A percentile compares a stretch with the other conserved stretches of the same genome.
Evolutionary conservation across 148 eudicot species (phyloP).

Genomic region (Fagopyrum tataricum): DNA sequence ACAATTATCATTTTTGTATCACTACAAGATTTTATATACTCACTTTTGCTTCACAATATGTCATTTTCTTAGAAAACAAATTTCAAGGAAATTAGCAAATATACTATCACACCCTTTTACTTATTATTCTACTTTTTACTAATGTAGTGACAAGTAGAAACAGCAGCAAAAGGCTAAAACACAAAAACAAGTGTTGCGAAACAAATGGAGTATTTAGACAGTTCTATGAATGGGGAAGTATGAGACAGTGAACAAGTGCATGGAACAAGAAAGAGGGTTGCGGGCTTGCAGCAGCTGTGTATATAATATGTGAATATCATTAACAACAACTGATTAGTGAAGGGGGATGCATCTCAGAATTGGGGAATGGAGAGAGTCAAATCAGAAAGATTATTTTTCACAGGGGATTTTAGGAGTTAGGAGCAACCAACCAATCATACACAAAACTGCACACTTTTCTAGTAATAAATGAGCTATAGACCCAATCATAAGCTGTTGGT

Average conservation of each 20-base stretch:
- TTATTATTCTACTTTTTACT: too few species aligned
- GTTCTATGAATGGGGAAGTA: neutral
- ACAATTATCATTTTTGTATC: too few species aligned
- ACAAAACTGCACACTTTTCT: conserved; percentile 4
- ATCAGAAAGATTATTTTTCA: neutral
- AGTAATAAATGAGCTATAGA: neutral
- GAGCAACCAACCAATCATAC: conserved; percentile 3
- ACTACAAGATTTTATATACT: too few species aligned
- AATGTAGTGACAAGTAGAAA: too few species aligned
- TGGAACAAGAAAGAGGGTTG: neutral
- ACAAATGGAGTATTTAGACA: neutral
- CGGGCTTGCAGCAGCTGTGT: too few species aligned
- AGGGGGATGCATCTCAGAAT: conserved; percentile 10
- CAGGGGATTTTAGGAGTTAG: neutral
- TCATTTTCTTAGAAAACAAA: too few species aligned
- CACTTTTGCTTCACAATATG: too few species aligned
- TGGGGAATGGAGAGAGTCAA: neutral
- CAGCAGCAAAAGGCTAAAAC: too few species aligned
- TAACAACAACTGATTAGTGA: neutral
- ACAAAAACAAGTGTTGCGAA: too few species aligned
- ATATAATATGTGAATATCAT: neutral
- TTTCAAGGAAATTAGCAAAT: too few species aligned
- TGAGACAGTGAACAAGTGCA: neutral
- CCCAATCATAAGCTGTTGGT: neutral
- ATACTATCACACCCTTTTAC: too few species aligned